Evolutionary conservation across 2,329 filamentous ascomycete species (phyloP).

Genomic region (Aspergillus pseudoviridinutans): DNA sequence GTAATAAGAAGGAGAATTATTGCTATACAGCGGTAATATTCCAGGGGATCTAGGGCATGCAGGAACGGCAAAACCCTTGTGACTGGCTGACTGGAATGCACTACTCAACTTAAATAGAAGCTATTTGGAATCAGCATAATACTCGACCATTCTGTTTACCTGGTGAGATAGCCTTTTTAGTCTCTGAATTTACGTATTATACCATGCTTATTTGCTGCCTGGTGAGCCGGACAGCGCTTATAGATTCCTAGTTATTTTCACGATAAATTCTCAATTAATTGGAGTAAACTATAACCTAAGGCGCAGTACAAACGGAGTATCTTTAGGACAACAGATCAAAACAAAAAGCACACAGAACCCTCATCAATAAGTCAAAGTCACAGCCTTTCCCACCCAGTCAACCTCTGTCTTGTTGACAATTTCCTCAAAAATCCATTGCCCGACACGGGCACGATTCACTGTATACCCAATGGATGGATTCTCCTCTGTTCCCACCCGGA

Average conservation of each 20-base stretch:
- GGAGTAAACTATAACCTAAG: not conserved
- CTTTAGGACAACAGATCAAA: not conserved
- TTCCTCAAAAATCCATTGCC: slow-evolving; percentile 27
- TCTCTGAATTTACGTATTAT: too few relatives aligned
- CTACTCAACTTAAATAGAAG: too few relatives aligned
- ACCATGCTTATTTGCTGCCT: too few relatives aligned
- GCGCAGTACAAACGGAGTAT: not conserved
- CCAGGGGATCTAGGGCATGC: too few relatives aligned
- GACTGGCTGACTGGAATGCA: too few relatives aligned
- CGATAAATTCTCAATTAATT: not conserved
- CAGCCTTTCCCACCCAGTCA: not conserved
- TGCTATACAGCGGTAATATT: too few relatives aligned
- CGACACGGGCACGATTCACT: slow-evolving; percentile 34
- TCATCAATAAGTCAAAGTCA: not conserved
- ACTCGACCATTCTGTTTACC: too few relatives aligned
- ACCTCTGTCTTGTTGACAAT: not conserved
- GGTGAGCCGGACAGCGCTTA: too few relatives aligned
- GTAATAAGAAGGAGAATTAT: too few relatives aligned
- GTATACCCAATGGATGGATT: slow-evolving; percentile 30
- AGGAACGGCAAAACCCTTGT: too few relatives aligned
- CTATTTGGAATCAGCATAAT: too few relatives aligned
- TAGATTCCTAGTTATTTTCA: not conserved
- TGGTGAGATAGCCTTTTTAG: too few relatives aligned
- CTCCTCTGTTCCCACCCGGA: slow-evolving; percentile 27
- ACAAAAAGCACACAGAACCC: not conserved